A percentile compares a stretch with the other conserved stretches of the same genome.
phyloP scores from a whole-genome alignment of 2,329 filamentous ascomycete species.

The Penicillium expansum region DNA sequence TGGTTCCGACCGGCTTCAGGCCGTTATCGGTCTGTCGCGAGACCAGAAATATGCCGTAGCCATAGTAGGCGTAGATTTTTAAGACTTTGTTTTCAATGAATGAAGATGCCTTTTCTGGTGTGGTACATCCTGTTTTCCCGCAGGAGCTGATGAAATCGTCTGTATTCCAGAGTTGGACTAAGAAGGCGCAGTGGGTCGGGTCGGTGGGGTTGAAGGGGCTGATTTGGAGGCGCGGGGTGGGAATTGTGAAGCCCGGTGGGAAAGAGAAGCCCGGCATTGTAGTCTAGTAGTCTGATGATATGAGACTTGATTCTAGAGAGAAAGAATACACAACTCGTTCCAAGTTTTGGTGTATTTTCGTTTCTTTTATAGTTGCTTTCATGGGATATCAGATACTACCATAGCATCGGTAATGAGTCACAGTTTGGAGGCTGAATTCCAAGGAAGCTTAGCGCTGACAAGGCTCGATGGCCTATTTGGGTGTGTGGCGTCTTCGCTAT shows the following conservation, averaged over 20 bases:
- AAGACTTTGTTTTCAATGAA: constrained; percentile 10
- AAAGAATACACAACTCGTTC: neutral
- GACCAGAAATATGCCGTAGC: constrained; percentile 12
- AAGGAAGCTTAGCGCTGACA: neutral
- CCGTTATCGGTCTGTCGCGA: neutral
- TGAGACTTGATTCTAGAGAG: neutral
- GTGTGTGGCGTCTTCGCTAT: neutral
- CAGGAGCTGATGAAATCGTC: constrained; percentile 16
- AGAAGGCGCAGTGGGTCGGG: constrained; percentile 14
- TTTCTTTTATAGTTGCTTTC: neutral
- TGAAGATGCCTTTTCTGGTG: constrained; percentile 9
- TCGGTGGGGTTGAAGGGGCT: constrained; percentile 13
- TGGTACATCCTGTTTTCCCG: constrained; percentile 12
- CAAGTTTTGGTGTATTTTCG: too few relatives aligned
- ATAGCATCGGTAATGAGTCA: neutral
- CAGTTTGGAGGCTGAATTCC: neutral
- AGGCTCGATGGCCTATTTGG: neutral
- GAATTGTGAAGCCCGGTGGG: constrained; percentile 9
- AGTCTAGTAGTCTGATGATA: neutral
- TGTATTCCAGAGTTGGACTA: constrained; percentile 20
- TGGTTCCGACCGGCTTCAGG: constrained; percentile 13
- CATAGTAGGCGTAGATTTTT: constrained; percentile 8
- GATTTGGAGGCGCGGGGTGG: constrained; percentile 20
- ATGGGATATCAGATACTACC: neutral
- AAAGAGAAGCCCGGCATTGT: constrained; percentile 7